Percentiles rank a stretch among this genome's conserved stretches.
phyloP scores from a whole-genome alignment of 305 asterid genomes.

The Fraxinus baroniana region DNA sequence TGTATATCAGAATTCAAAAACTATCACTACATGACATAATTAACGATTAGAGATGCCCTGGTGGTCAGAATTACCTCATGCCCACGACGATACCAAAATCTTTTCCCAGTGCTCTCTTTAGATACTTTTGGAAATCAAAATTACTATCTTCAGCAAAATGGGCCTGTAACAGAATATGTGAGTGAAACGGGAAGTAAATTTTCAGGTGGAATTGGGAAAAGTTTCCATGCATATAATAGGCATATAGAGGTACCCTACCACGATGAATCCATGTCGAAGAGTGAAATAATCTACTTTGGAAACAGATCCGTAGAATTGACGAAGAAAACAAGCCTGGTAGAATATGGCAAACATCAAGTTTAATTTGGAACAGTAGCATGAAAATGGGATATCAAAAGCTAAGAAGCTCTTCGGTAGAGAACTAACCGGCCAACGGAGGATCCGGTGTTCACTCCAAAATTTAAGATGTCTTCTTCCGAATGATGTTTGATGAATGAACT shows the following conservation, averaged over 20 bases:
- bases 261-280: slow-evolving; percentile 74
- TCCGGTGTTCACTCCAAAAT: slow-evolving; percentile 53
- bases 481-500: slow-evolving; percentile 66
- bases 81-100: slow-evolving; percentile 67
- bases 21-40: not conserved
- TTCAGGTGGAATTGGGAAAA: not conserved
- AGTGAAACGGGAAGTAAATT: not conserved
- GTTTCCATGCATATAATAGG: not conserved
- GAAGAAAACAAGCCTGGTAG: slow-evolving; percentile 60
- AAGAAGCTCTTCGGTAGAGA: not conserved
- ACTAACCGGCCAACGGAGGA: slow-evolving; percentile 63
- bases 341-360: slow-evolving; percentile 8
- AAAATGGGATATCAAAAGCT: not conserved
- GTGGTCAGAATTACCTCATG: slow-evolving; percentile 49
- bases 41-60: slow-evolving; percentile 1
- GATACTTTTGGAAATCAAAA: slow-evolving; percentile 62
- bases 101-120: slow-evolving; percentile 59
- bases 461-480: slow-evolving; percentile 72
- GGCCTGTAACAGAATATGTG: slow-evolving; percentile 40
- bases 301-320: slow-evolving; percentile 67
- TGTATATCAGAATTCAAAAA: not conserved
- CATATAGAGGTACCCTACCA: slow-evolving; percentile 34
- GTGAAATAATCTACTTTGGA: slow-evolving; percentile 61
- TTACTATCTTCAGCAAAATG: slow-evolving; percentile 56
- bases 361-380: not conserved